Base-by-base conservation (phyloP, 2,329 filamentous ascomycete species). In the Aspergillus nomiae region DNA sequence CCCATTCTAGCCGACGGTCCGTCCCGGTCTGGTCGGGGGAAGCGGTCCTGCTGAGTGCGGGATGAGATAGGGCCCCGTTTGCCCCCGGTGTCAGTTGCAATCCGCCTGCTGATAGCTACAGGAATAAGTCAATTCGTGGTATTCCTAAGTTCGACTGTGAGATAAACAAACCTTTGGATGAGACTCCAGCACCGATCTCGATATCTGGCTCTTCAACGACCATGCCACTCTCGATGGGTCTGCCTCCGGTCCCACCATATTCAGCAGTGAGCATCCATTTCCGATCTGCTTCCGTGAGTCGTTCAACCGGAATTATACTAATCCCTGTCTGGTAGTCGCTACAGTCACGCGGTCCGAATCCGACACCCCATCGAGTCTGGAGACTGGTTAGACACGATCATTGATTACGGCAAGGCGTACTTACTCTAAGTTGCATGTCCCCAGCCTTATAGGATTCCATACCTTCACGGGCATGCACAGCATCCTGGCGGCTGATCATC, bases 151-250 rank as follows among this genome's bases (percentile, higher is more conserved):
- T 34, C 16, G 14, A 30, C 28, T 59, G 16, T 41, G 28, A 58
- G 30, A n/a, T 57, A 61, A 61, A 65, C 74, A 55, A 76, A 84
- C 84, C 92, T 83, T 99, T 99, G 50, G 93, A 97, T 21, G 94
- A 97, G 16, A 99, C 96, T 61, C 95, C 95, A 21, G 94, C 94
- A 59, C 95, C 95, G 62, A 99, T 99, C 79, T 99, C 95, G 71
- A 99, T 99, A 74, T 99, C 95, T 3, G 95, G 95, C 79, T 99
- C 95, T 76, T 99, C 95, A 30, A 99, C 91, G 8, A 94, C 90
- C 80, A 99, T 87, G 48, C 94, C 93, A 16, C 87, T 83, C 73
- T 93, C 90, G 64, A 99, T 92, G 2, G 88, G 82, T 61, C 87
- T 86, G 60, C 94, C 95, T 61, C 94, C 95, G 65, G 92, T 97